phyloP scores from a whole-genome alignment of 441 rosid genomes.

The Populus hybrid region DNA sequence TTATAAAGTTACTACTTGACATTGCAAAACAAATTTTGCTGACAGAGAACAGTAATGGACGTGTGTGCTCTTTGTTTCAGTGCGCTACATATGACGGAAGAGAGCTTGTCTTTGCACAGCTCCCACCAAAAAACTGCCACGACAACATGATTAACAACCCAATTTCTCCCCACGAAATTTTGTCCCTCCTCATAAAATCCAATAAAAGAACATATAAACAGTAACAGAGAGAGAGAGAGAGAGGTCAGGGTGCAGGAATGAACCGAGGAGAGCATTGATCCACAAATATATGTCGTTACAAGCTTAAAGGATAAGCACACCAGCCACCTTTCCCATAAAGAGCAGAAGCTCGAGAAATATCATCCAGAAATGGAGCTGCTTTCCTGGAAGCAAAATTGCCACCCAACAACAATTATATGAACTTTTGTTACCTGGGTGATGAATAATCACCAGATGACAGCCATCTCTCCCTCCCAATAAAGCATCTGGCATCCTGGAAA shows the following conservation, averaged over 20 bases:
- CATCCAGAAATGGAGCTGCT: conserved; percentile 8
- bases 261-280: background rate
- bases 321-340: background rate
- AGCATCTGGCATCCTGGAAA: conserved; percentile 4
- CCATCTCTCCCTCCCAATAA: background rate
- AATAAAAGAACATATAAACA: conserved; percentile 6
- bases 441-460: background rate
- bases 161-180: background rate
- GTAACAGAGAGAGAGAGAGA: background rate
- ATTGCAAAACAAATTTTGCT: background rate
- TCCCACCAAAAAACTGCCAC: background rate
- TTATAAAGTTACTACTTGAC: background rate
- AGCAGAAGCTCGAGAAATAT: conserved; percentile 3
- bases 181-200: background rate
- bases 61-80: background rate
- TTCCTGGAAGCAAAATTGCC: background rate
- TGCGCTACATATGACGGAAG: background rate
- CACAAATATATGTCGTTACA: conserved; percentile 8
- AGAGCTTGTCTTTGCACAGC: background rate
- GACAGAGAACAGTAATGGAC: background rate
- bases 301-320: background rate
- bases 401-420: background rate
- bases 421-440: conserved; percentile 7
- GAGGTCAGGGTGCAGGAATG: background rate
- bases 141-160: background rate